Base-by-base conservation (phyloP, 306 rosid genomes). In the Castanospermum australe region DNA sequence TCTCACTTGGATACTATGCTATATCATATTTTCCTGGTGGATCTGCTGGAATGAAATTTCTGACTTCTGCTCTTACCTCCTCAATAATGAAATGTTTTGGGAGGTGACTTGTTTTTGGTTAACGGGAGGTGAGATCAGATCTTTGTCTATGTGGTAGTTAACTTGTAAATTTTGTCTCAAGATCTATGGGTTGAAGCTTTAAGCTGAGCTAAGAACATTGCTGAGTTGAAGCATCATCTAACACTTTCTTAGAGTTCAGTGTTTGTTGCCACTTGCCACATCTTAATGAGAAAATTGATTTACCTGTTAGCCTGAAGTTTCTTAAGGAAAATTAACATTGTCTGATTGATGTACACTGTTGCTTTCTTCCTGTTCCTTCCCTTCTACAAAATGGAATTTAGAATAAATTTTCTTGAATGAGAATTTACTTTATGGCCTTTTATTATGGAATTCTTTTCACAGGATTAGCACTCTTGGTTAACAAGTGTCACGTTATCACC, bases 1-100 rank as follows among this genome's bases (percentile, higher is more conserved):
- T 96, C 70, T 89, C 98, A 22, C 97, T 96, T 67, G 87, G 90
- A 66, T 93, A 96, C 87, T 96, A 93, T 76, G 97, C 97, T 59
- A 83, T 96, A 79, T 96, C 99, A 42, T 96, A 96, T 83, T 96
- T 96, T 74, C 99, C 98, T 20, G 99, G 99, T 62, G 99, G 99
- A 83, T 90, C 98, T 71, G 87, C 97, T 63, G 98, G 99, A 74
- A 81, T 96, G 92, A 96, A 86, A 87, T 96, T 93, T 81, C 86
- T 96, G 61, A 80, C 96, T 75, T 93, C 99, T 13, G 91, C 94
- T 48, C 83, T 91, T 81, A 85, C 90, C 48, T 90, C 98, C 44
- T 87, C 98, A 10, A 71, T 96, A 63, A 71, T 89, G 94, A 90
- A 21, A 86, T 96, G 98, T 86, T 93, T 93, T 73, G 96, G 99